Evolutionary conservation across 176 grass and related monocot species (phyloP).

Genomic region (Hsuehochloa calcarea): DNA sequence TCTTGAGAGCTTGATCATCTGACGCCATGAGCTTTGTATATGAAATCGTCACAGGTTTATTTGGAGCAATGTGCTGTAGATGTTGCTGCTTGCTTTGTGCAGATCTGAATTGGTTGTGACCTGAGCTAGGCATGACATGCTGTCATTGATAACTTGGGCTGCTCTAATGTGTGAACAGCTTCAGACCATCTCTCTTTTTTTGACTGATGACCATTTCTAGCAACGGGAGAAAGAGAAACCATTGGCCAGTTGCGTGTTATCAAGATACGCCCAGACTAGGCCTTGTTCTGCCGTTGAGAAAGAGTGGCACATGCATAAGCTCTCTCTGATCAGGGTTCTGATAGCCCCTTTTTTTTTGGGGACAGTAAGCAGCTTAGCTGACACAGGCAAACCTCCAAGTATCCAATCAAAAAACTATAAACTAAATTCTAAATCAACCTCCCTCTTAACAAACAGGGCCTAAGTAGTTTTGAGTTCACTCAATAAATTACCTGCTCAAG

Average conservation of each 20-base stretch:
- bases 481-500: neutral
- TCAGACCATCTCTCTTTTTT: neutral
- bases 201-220: neutral
- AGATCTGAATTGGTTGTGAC: neutral
- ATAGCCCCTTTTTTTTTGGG: neutral
- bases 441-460: too few relatives aligned
- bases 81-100: neutral
- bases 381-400: neutral
- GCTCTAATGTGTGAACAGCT: neutral
- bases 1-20: neutral
- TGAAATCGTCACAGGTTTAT: conserved; percentile 24
- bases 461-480: neutral
- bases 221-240: neutral
- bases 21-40: conserved; percentile 18
- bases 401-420: neutral
- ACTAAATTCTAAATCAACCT: neutral
- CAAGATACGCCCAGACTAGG: neutral
- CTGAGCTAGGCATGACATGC: neutral
- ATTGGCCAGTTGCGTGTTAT: neutral
- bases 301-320: neutral
- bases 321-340: neutral
- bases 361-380: neutral
- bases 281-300: neutral
- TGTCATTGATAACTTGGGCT: neutral
- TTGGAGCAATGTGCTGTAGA: neutral